Conservation (phyloP, 805 yeast species). For the Ogataea populi-albae region DNA sequence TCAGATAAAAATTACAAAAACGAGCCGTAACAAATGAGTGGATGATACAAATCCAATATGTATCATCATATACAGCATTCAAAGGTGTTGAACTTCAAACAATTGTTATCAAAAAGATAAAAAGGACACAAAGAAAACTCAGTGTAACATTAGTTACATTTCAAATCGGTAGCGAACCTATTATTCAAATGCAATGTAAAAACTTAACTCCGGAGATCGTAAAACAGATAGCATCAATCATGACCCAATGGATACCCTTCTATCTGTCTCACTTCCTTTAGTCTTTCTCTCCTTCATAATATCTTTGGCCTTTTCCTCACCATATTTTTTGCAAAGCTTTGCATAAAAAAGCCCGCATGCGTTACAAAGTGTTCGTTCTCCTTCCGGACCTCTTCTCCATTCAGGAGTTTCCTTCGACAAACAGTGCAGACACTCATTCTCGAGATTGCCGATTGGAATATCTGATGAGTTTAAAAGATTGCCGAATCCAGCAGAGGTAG, state of each 20-base stretch:
- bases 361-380: conserved; percentile 72
- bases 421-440: conserved; percentile 37
- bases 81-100: no score
- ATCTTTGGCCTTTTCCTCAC: conserved; percentile 49
- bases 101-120: no score
- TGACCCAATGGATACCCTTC: conserved; percentile 27
- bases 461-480: conserved; percentile 1
- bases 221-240: no score
- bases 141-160: no score
- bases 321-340: conserved; percentile 58
- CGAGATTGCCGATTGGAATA: conserved; percentile 2
- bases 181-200: conserved; percentile 1
- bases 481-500: conserved; percentile 2
- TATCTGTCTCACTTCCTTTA: conserved; percentile 26
- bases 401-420: conserved; percentile 67
- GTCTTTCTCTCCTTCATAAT: conserved; percentile 34
- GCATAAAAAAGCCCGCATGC: conserved; percentile 81
- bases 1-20: no score
- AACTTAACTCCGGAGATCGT: no score
- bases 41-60: no score
- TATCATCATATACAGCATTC: no score
- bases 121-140: no score
- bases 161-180: not conserved
- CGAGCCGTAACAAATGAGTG: no score
- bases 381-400: conserved; percentile 82